Conservation (phyloP, 2,329 filamentous ascomycete species). For the Chrysoporthe cubensis region DNA sequence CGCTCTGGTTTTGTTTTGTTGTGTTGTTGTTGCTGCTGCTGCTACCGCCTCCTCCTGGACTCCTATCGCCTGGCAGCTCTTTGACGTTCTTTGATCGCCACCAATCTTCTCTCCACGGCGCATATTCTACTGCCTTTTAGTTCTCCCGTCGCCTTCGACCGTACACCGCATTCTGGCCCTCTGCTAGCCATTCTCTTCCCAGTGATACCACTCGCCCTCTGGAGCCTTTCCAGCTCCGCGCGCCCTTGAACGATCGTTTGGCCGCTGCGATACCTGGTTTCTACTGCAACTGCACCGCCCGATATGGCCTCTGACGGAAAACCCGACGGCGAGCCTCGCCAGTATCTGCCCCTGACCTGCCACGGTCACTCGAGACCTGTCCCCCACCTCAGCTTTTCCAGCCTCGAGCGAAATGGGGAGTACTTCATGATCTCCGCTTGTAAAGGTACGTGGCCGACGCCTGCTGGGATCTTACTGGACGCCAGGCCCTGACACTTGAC, state of each 20-base stretch:
- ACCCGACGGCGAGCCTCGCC: constrained; percentile 41
- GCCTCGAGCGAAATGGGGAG: constrained; percentile 77
- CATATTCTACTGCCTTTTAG: background rate
- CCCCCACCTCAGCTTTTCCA: constrained; percentile 88
- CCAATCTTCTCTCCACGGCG: background rate
- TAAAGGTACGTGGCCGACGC: constrained; percentile 63
- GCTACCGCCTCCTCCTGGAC: background rate
- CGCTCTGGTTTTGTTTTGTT: no score
- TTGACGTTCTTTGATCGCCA: background rate
- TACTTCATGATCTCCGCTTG: constrained; percentile 95
- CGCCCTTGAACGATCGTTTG: background rate
- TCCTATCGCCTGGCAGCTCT: background rate
- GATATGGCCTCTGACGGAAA: constrained; percentile 36
- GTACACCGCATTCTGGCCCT: constrained; percentile 26
- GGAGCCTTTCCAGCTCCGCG: constrained; percentile 31
- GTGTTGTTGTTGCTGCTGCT: background rate
- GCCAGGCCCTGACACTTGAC: constrained; percentile 3
- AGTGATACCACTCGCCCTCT: constrained; percentile 9
- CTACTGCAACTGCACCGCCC: background rate
- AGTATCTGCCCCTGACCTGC: constrained; percentile 87
- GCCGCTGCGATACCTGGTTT: background rate
- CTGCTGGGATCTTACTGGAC: background rate
- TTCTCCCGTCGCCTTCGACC: background rate
- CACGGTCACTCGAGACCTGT: constrained; percentile 93
- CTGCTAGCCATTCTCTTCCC: constrained; percentile 15